phyloP scores from a whole-genome alignment of 805 yeast genomes.

The Cyberlindnera mississippiensis region DNA sequence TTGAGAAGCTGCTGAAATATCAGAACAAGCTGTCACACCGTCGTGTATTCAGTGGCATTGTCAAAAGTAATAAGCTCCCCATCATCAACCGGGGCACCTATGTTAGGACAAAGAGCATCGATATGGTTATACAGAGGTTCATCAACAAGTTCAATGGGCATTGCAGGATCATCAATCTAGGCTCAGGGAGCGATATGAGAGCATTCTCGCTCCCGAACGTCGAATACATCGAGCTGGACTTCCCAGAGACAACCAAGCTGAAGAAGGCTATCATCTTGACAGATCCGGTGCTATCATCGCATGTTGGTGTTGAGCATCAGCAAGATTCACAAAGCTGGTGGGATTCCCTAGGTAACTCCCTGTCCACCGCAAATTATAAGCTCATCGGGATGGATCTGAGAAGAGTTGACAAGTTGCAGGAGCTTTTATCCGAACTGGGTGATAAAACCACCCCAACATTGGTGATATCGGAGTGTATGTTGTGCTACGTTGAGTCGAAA shows the following conservation, averaged over 20 bases:
- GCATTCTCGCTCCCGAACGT: slow-evolving; percentile 37
- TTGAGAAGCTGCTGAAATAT: slow-evolving; percentile 22
- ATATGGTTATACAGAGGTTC: slow-evolving; percentile 42
- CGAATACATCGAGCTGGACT: slow-evolving; percentile 48
- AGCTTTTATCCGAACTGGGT: too few relatives aligned
- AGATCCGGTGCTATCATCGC: slow-evolving; percentile 10
- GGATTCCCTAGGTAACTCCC: slow-evolving; percentile 23
- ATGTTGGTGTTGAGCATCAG: slow-evolving; percentile 11
- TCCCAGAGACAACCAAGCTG: slow-evolving; percentile 40
- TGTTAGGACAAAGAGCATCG: slow-evolving; percentile 52
- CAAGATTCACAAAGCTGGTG: slow-evolving; percentile 18
- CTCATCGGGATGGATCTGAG: slow-evolving; percentile 34
- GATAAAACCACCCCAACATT: slow-evolving; percentile 39
- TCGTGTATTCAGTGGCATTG: slow-evolving; percentile 17
- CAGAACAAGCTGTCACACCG: slow-evolving; percentile 22
- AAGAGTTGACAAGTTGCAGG: slow-evolving; percentile 25
- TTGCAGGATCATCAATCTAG: slow-evolving; percentile 60
- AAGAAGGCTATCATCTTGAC: slow-evolving; percentile 31
- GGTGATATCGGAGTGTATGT: slow-evolving; percentile 53
- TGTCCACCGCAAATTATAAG: slow-evolving; percentile 22
- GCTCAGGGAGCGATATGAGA: slow-evolving; percentile 66
- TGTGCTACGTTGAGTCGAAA: slow-evolving; percentile 46
- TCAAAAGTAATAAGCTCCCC: slow-evolving; percentile 37
- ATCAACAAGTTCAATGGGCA: slow-evolving; percentile 25
- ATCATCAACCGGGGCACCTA: slow-evolving; percentile 71